A percentile compares a stretch with the other conserved stretches of the same genome.
Conservation (phyloP, 805 yeast species). For the Saccharomycopsis sp. region DNA sequence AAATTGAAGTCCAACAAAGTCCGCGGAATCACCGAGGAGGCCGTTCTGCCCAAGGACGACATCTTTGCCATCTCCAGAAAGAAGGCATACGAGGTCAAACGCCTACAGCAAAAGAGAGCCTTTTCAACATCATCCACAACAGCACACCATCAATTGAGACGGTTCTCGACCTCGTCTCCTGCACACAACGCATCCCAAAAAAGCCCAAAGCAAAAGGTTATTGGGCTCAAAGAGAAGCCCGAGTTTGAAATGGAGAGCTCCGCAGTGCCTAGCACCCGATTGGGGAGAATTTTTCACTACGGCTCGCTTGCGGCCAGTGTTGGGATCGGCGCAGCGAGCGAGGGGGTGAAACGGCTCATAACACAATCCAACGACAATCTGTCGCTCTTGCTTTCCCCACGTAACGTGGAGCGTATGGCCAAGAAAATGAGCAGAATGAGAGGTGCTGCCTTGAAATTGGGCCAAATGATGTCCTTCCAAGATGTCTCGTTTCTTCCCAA, state of each 20-base stretch:
- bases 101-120: not conserved
- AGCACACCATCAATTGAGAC: not conserved
- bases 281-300: slow-evolving; percentile 88
- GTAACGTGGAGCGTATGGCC: slow-evolving; percentile 82
- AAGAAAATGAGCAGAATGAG: slow-evolving; percentile 88
- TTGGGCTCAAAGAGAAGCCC: slow-evolving; percentile 32
- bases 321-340: slow-evolving; percentile 75
- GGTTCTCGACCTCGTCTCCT: too few relatives aligned
- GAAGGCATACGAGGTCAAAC: slow-evolving; percentile 25
- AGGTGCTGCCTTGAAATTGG: slow-evolving; percentile 97
- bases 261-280: slow-evolving; percentile 77
- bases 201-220: slow-evolving; percentile 10
- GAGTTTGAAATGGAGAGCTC: slow-evolving; percentile 49
- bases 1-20: slow-evolving; percentile 11
- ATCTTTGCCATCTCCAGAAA: slow-evolving; percentile 30
- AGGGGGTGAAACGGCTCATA: slow-evolving; percentile 64
- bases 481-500: slow-evolving; percentile 78
- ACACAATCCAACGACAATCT: slow-evolving; percentile 42
- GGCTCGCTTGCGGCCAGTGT: slow-evolving; percentile 89
- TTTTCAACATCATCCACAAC: slow-evolving; percentile 4
- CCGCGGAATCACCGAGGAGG: slow-evolving; percentile 8
- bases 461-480: slow-evolving; percentile 95
- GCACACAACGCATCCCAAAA: slow-evolving; percentile 16
- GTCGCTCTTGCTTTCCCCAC: slow-evolving; percentile 62
- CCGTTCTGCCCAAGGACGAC: slow-evolving; percentile 23